phyloP scores from a whole-genome alignment of 2,329 filamentous ascomycete genomes.

The Dothistroma septosporum region DNA sequence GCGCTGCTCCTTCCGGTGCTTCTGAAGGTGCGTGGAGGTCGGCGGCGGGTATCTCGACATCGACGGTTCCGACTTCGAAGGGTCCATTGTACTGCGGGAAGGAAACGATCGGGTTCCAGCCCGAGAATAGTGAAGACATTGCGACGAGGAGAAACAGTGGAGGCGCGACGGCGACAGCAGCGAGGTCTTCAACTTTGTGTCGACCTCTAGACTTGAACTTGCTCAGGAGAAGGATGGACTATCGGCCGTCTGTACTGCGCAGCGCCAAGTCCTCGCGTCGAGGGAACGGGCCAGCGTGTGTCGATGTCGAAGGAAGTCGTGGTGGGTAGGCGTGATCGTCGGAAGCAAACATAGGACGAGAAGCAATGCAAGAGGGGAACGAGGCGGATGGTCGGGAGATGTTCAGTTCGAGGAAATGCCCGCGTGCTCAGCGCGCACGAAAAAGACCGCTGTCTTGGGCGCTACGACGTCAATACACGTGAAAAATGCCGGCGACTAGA shows the following conservation, averaged over 20 bases:
- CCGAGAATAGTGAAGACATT: slow-evolving; percentile 42
- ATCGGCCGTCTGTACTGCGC: not conserved
- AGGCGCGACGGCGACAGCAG: not conserved
- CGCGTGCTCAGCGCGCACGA: not conserved
- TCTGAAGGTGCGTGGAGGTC: slow-evolving; percentile 55
- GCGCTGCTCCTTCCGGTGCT: slow-evolving; percentile 53
- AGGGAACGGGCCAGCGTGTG: not conserved
- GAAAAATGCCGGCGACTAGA: not conserved
- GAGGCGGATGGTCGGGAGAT: not conserved
- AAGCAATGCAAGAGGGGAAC: not conserved
- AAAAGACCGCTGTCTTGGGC: not conserved
- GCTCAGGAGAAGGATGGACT: not conserved
- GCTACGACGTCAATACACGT: not conserved
- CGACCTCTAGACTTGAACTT: not conserved
- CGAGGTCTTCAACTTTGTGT: not conserved
- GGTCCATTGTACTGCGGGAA: slow-evolving; percentile 75
- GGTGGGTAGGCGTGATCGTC: not conserved
- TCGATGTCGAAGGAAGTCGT: not conserved
- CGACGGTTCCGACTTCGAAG: slow-evolving; percentile 72
- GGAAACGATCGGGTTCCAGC: slow-evolving; percentile 62
- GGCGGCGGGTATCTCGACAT: slow-evolving; percentile 70
- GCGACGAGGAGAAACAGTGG: slow-evolving; percentile 4
- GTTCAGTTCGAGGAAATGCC: not conserved
- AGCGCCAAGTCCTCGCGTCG: not conserved
- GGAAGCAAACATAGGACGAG: not conserved